A percentile compares a stretch with the other conserved stretches of the same genome.
Evolutionary conservation across 169 alveolate genomes (phyloP).

Genomic region (Sarcocystis neurona): DNA sequence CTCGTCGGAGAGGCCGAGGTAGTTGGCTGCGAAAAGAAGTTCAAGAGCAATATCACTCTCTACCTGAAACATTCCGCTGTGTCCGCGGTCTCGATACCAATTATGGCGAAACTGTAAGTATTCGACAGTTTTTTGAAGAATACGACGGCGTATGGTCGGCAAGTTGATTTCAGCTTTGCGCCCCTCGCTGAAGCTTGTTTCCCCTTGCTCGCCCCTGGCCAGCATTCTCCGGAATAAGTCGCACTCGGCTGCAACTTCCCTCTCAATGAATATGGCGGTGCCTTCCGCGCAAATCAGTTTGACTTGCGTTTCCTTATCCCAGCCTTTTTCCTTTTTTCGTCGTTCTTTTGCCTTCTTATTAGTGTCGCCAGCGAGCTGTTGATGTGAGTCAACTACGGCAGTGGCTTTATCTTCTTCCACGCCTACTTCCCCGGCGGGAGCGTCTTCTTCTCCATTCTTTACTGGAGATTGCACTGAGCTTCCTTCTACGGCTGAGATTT

Average conservation of each 20-base stretch:
- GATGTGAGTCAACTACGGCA: no score
- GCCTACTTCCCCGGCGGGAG: no score
- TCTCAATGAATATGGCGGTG: neutral
- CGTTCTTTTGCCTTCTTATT: no score
- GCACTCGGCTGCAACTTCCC: conserved; percentile 40
- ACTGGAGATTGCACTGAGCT: no score
- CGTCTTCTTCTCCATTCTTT: no score
- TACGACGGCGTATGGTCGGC: conserved; percentile 7
- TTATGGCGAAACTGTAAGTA: conserved; percentile 35
- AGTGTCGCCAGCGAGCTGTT: no score
- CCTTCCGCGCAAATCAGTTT: conserved; percentile 45
- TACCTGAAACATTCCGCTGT: conserved; percentile 52
- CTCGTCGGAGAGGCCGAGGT: conserved; percentile 53
- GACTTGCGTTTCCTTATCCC: no score
- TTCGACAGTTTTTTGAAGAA: conserved; percentile 51
- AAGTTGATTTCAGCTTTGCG: conserved; percentile 9
- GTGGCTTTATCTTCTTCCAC: no score
- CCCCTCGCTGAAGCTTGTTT: conserved; percentile 38
- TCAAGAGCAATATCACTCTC: conserved; percentile 63
- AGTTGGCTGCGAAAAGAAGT: conserved; percentile 67
- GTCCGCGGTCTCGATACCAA: conserved; percentile 49
- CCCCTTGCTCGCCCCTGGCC: neutral
- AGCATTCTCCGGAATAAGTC: conserved; percentile 35
- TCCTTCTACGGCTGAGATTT: no score
- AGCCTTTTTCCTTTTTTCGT: no score